Evolutionary conservation across 257 asterid genomes (phyloP), one percentile per base, ranked within the genome.

Genomic region (Scutellaria baicalensis): DNA sequence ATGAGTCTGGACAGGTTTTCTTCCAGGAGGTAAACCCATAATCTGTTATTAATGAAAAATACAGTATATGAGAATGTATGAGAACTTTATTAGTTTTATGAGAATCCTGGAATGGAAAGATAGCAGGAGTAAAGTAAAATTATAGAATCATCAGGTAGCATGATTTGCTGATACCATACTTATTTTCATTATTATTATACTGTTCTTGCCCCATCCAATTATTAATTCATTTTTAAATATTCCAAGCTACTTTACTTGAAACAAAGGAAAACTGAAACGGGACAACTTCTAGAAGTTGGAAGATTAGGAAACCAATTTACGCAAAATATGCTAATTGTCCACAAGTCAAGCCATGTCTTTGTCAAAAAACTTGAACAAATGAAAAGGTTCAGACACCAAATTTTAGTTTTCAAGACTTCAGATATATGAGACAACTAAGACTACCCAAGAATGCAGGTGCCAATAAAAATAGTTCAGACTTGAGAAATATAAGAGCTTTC

Each of bases 1-100:
- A 64, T 72, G 73, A 47, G 97, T 90, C 79, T 87, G 83, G 27
- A 93, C 85, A 14, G 97, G 98, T 27, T 88, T 76, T 79, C 98
- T 93, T 84, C 98, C 98, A 36, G 97, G 97, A 69, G 97, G 98
- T 78, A 90, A 79, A 83, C 88, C 97, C 59, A 92, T 93, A 64
- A 93, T 93, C 96, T 93, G 91, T 66, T 57, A 78, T 80, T 57
- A 68, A 70, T 39, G 76, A 54, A 35, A 73, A 43, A 8, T 43
- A 42, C 12, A 44, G 23, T 23, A 36, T 4, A 31, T 35, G 12
- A 42, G 68, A 70, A 60, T 40, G 57, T 48, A 55, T 17, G 69
- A 42, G 40, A 42, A 27, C 1, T 54, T 6, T 58, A 47, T 6
- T 31, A 39, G 40, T 27, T 51, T 8, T 31, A 61, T 2, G 56